Conservation (phyloP, 2,329 filamentous ascomycete species). For the Trichoderma sp. region DNA sequence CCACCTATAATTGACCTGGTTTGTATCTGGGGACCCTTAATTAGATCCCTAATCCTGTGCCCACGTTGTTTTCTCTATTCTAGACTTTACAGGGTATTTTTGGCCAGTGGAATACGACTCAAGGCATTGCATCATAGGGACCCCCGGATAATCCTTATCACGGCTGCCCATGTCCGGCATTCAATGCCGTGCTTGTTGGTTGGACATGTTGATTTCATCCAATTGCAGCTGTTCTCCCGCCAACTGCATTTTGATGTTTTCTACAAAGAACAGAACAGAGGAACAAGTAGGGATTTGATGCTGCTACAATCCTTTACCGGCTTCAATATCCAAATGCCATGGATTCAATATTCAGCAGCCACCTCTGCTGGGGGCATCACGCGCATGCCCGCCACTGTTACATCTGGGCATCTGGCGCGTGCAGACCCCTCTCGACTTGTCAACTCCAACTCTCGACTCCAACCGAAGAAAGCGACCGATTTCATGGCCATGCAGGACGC, state of each 20-base stretch:
- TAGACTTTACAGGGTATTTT: background rate
- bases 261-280: background rate
- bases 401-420: background rate
- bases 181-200: background rate
- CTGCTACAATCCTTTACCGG: background rate
- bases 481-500: background rate
- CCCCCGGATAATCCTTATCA: background rate
- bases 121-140: background rate
- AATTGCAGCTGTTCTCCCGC: too few relatives aligned
- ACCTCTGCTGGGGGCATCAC: background rate
- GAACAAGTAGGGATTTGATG: background rate
- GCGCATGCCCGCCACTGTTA: background rate
- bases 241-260: too few relatives aligned
- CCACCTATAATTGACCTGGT: background rate
- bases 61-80: background rate
- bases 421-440: background rate
- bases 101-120: background rate
- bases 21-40: background rate
- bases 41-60: background rate
- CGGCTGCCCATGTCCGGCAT: background rate
- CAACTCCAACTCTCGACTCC: background rate
- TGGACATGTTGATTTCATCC: background rate
- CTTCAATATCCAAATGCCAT: background rate
- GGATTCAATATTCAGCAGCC: background rate
- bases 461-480: background rate